Evolutionary conservation across 257 asterid species (phyloP), one percentile per base, ranked within the genome.

Genomic region (Solanum megistacrolobum): DNA sequence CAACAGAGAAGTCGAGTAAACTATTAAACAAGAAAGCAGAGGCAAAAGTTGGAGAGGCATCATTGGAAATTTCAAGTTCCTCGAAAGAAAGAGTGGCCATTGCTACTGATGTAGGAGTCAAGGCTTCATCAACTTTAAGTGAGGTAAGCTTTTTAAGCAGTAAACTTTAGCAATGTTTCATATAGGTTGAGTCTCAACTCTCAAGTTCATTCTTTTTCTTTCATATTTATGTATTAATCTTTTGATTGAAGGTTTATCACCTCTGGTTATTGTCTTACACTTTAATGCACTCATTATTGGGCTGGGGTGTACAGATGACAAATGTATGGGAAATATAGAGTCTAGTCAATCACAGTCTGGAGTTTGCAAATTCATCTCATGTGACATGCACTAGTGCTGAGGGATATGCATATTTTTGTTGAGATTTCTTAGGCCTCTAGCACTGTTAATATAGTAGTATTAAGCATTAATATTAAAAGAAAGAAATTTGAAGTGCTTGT

Each of bases 1-100:
- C 58, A 62, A 66, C 71, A 68, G 90, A 89, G 69, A 38, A 60
- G 89, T 84, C 62, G 34, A 83, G 29, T 72, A 84, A 83, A 85
- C 62, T 27, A 31, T 32, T 60, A 55, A 89, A 88, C 27, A 90
- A 89, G 27, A 88, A 88, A 86, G 87, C 66, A 68, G 83, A 31
- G 87, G 76, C 48, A 76, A 87, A 71, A 82, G 85, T 25, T 83
- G 87, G 87, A 39, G 88, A 71, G 66, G 81, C 88, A 32, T 87
- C 93, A 23, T 27, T 87, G 88, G 93, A 86, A 83, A 75, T 62
- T 84, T 87, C 86, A 20, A 87, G 86, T 84, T 83, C 87, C 55
- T 89, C 89, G 11, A 75, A 88, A 39, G 32, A 86, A 41, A 85
- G 58, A 69, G 69, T 65, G 27, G 87, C 27, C 83, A 60, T 68